Evolutionary conservation across 1,139 yeast genomes (phyloP).

Genomic region (Nakaseomyces nivariensis): DNA sequence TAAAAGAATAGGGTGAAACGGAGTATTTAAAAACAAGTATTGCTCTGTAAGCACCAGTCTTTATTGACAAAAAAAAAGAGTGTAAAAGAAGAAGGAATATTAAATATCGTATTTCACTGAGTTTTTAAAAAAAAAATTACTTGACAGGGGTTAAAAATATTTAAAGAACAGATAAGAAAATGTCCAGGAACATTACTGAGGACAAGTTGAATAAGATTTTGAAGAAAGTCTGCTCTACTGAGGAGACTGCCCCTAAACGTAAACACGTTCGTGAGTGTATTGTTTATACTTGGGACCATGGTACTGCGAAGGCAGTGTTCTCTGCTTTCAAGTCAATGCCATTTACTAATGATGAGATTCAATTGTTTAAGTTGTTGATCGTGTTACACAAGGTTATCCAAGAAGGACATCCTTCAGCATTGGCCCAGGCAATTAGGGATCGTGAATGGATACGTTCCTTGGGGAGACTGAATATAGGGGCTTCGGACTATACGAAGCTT

Average conservation of each 20-base stretch:
- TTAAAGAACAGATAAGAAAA: slow-evolving; percentile 3
- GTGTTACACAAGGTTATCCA: slow-evolving; percentile 88
- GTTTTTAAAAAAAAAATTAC: neutral
- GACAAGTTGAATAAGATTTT: slow-evolving; percentile 54
- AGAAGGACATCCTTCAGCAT: slow-evolving; percentile 85
- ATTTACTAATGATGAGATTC: slow-evolving; percentile 70
- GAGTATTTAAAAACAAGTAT: too few species aligned
- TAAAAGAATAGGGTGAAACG: too few species aligned
- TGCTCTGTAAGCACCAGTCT: too few species aligned
- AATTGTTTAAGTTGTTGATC: slow-evolving; percentile 79
- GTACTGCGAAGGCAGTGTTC: slow-evolving; percentile 63
- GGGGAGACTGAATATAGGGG: slow-evolving; percentile 34
- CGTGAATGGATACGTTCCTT: slow-evolving; percentile 49
- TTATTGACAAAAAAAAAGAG: too few species aligned
- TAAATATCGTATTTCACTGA: too few species aligned
- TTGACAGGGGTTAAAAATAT: neutral
- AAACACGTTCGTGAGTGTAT: slow-evolving; percentile 93
- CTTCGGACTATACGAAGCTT: slow-evolving; percentile 55
- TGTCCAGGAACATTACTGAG: slow-evolving; percentile 30
- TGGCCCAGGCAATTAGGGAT: slow-evolving; percentile 75
- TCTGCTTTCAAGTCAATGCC: slow-evolving; percentile 78
- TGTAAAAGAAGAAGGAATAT: too few species aligned
- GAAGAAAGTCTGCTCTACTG: slow-evolving; percentile 77
- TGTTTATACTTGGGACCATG: slow-evolving; percentile 94
- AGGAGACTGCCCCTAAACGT: slow-evolving; percentile 88